These are phyloP conservation scores for Xanthoceras sorbifolium DNA, from an alignment of 345 rosid genomes.

Conservation along the genomic window DNA sequence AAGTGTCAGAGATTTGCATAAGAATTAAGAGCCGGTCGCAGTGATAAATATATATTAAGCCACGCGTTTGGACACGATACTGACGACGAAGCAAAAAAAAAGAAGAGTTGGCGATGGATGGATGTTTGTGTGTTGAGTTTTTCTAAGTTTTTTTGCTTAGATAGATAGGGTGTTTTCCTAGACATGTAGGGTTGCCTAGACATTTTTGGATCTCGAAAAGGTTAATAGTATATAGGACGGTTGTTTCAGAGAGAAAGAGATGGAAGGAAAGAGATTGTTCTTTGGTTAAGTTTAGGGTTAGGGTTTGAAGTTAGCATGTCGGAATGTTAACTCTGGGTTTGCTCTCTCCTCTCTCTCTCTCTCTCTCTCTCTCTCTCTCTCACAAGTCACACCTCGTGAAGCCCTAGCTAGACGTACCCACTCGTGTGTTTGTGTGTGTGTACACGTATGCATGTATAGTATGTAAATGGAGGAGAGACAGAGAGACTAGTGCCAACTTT, in stretches of 20 bases:
- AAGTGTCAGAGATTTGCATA: constrained; percentile 25
- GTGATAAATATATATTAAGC: constrained; percentile 11
- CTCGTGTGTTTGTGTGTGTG: neutral
- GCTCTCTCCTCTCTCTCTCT: no score
- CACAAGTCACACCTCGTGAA: neutral
- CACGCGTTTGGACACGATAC: constrained; percentile 28
- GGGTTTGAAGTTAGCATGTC: constrained; percentile 2
- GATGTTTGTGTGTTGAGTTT: neutral
- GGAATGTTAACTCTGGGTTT: neutral
- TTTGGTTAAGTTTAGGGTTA: neutral
- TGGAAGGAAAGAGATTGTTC: neutral
- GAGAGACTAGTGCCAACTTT: neutral
- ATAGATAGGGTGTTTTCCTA: neutral
- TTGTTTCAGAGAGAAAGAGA: neutral
- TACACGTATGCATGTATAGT: neutral
- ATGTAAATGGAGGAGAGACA: neutral
- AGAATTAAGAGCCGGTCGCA: constrained; percentile 22
- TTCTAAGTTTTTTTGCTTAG: neutral
- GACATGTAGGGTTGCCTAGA: constrained; percentile 28
- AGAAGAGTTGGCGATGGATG: constrained; percentile 5
- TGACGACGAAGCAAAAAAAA: neutral
- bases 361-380: neutral
- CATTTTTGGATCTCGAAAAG: constrained; percentile 29
- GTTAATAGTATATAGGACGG: neutral
- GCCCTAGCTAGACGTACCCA: neutral